phyloP scores from a whole-genome alignment of 345 rosid genomes.

The Eutrema japonicum region DNA sequence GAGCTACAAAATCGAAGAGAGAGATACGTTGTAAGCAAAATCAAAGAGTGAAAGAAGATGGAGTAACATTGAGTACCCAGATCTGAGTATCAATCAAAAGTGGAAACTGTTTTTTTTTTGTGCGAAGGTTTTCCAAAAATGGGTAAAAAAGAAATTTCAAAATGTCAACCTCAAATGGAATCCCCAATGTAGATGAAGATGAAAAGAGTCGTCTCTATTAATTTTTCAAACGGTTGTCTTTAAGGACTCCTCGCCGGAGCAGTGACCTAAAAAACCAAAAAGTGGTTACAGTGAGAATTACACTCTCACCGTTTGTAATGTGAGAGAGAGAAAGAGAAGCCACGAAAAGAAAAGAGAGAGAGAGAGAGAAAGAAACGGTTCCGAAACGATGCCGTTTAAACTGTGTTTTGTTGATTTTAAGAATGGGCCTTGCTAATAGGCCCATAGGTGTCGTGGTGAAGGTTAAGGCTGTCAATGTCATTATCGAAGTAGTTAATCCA shows the following conservation, averaged over 20 bases:
- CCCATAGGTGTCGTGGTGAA: not conserved
- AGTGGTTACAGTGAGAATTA: constrained; percentile 41
- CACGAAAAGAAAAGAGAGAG: not conserved
- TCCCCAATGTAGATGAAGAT: constrained; percentile 14
- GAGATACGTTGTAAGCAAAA: not conserved
- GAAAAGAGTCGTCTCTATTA: constrained; percentile 7
- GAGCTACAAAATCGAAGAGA: constrained; percentile 8
- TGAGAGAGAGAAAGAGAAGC: constrained; percentile 31
- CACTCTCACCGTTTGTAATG: constrained; percentile 39
- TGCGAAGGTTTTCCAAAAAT: constrained; percentile 3
- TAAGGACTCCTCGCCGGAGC: constrained; percentile 28
- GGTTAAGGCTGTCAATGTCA: constrained; percentile 15
- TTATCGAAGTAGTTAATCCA: constrained; percentile 33
- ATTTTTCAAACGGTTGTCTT: constrained; percentile 21
- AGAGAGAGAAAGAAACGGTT: not conserved
- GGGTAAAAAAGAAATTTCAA: constrained; percentile 6
- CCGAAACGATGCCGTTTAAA: constrained; percentile 19
- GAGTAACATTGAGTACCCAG: constrained; percentile 26
- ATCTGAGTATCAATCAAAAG: constrained; percentile 36
- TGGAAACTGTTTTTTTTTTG: constrained; percentile 4
- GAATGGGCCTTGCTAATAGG: constrained; percentile 29
- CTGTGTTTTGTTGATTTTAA: not conserved
- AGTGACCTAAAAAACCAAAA: constrained; percentile 36
- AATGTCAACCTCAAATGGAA: constrained; percentile 17
- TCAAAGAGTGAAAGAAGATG: constrained; percentile 13